Percentiles rank a stretch among this genome's conserved stretches.
phyloP scores from a whole-genome alignment of 495 filamentous ascomycete species.

The Penicillium verhagenii region DNA sequence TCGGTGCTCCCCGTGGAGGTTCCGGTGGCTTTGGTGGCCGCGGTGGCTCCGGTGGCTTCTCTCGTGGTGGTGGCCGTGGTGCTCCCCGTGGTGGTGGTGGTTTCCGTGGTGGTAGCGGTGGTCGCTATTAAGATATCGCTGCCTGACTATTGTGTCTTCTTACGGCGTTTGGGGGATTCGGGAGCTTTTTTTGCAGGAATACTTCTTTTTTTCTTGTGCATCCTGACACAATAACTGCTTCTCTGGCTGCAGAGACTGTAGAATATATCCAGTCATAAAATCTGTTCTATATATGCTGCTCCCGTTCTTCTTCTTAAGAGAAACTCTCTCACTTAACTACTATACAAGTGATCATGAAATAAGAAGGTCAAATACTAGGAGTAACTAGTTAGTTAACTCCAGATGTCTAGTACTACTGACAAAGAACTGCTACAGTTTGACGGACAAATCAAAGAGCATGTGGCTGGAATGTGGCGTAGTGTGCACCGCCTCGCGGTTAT shows the following conservation, averaged over 20 bases:
- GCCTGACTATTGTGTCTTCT: conserved; percentile 42
- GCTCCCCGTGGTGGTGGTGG: conserved; percentile 31
- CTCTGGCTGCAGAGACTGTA: conserved; percentile 35
- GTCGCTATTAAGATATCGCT: conserved; percentile 34
- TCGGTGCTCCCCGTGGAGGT: conserved; percentile 44
- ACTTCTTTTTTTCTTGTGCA: conserved; percentile 44
- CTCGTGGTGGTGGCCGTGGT: conserved; percentile 29
- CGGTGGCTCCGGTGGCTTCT: conserved; percentile 39
- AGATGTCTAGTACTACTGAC: no score
- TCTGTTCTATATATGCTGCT: conserved; percentile 1
- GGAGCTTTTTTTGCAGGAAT: conserved; percentile 47
- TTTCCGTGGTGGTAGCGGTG: conserved; percentile 28
- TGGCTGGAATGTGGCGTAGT: conserved; percentile 37
- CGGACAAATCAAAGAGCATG: background rate
- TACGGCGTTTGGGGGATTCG: conserved; percentile 52
- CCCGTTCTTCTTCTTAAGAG: background rate
- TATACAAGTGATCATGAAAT: background rate
- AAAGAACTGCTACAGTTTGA: no score
- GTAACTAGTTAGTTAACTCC: no score
- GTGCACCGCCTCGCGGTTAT: conserved; percentile 22
- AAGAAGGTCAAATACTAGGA: no score
- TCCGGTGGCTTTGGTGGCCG: conserved; percentile 30
- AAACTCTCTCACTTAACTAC: no score
- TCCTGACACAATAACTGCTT: conserved; percentile 39
- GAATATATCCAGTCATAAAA: conserved; percentile 38